phyloP scores from a whole-genome alignment of 768 basidiomycete species.

The Russula foetens region DNA sequence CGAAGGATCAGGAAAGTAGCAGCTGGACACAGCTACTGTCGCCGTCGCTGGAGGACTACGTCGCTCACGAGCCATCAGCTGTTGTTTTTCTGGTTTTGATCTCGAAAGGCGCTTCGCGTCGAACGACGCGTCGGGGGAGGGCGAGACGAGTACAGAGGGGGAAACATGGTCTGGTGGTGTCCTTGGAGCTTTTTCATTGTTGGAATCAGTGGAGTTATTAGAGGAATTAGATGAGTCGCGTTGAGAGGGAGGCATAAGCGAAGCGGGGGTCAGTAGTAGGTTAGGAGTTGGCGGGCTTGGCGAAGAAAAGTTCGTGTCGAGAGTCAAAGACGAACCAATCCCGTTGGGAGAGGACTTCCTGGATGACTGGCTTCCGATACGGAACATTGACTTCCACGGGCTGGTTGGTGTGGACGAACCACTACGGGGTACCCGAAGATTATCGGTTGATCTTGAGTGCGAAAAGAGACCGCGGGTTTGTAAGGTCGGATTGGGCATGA shows the following conservation, averaged over 20 bases:
- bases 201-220: conserved; percentile 68
- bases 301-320: conserved; percentile 41
- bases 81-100: conserved; percentile 28
- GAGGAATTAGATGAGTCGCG: conserved; percentile 77
- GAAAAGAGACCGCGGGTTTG: conserved; percentile 15
- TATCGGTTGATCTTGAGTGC: conserved; percentile 19
- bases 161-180: conserved; percentile 18
- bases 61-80: conserved; percentile 22
- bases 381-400: conserved; percentile 70
- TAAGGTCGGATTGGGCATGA: conserved; percentile 7
- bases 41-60: conserved; percentile 37
- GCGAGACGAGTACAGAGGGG: conserved; percentile 22
- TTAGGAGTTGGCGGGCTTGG: conserved; percentile 36
- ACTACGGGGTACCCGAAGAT: conserved; percentile 10
- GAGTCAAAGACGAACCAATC: conserved; percentile 39
- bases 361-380: conserved; percentile 54
- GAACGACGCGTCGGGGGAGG: conserved; percentile 14
- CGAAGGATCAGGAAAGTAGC: conserved; percentile 35
- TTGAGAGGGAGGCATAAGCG: conserved; percentile 46
- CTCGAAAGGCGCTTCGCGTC: conserved; percentile 18
- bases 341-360: conserved; percentile 40
- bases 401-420: conserved; percentile 18
- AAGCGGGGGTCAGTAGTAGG: conserved; percentile 45
- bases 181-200: conserved; percentile 27
- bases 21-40: conserved; percentile 35